Evolutionary conservation across 2,329 filamentous ascomycete genomes (phyloP).

Genomic region (Colletotrichum tropicicola): DNA sequence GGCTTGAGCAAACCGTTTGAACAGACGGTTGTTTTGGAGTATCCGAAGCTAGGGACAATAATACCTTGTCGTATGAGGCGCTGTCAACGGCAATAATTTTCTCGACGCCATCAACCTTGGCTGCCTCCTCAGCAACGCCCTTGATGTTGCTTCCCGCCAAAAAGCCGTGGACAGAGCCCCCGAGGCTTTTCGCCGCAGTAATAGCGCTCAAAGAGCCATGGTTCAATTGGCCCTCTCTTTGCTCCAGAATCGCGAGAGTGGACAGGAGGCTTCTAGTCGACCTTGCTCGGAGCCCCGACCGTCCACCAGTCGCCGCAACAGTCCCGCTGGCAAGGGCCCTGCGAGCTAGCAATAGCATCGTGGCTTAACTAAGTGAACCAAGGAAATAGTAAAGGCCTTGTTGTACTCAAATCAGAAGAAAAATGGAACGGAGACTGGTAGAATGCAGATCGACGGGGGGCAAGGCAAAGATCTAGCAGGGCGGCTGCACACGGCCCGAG

Average conservation of each 20-base stretch:
- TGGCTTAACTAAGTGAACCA: conserved; percentile 15
- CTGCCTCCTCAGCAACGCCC: conserved; percentile 80
- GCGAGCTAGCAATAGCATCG: conserved; percentile 41
- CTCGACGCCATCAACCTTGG: conserved; percentile 89
- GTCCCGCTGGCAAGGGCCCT: conserved; percentile 28
- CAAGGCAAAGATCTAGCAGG: background rate
- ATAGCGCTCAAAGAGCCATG: conserved; percentile 84
- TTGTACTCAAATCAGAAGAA: background rate
- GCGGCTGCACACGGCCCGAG: conserved; percentile 51
- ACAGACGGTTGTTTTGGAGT: no score
- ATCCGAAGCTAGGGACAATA: no score
- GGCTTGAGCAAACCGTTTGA: background rate
- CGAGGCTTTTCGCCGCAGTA: conserved; percentile 86
- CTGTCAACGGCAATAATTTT: conserved; percentile 93
- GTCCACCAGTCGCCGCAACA: conserved; percentile 33
- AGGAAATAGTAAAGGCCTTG: background rate
- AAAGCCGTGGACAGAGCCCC: conserved; percentile 86
- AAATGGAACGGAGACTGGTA: background rate
- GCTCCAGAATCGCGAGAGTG: conserved; percentile 91
- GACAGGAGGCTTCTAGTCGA: conserved; percentile 69
- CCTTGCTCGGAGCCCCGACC: conserved; percentile 36
- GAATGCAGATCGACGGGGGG: background rate
- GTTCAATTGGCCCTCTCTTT: conserved; percentile 88
- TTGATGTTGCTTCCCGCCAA: conserved; percentile 84
- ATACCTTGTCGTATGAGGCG: conserved; percentile 92